Conservation (phyloP, 2,329 filamentous ascomycete genomes). For the Fonsecaea erecta region DNA sequence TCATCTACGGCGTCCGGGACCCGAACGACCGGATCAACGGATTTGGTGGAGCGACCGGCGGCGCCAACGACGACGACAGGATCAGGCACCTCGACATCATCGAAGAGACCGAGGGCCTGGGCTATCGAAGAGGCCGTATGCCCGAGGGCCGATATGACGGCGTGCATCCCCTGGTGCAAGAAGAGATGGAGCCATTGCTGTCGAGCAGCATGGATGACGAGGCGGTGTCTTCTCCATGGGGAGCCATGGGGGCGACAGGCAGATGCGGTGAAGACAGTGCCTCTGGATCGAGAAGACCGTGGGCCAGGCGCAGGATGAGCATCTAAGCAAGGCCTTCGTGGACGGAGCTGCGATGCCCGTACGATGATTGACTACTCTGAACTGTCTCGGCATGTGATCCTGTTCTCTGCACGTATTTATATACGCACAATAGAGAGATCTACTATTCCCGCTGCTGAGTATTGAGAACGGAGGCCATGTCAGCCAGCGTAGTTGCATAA, state of each 20-base stretch:
- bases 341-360: not conserved
- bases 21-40: constrained; percentile 4
- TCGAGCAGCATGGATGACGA: not conserved
- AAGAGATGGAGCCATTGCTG: constrained; percentile 11
- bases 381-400: too few species aligned
- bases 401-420: not conserved
- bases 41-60: not conserved
- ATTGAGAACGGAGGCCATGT: not conserved
- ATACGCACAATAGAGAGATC: not conserved
- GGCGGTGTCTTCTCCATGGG: not conserved
- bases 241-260: not conserved
- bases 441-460: not conserved
- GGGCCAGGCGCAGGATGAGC: constrained; percentile 20
- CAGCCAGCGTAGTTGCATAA: not conserved
- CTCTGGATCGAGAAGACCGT: not conserved
- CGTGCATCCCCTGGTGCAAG: not conserved
- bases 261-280: not conserved
- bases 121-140: constrained; percentile 18
- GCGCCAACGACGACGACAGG: constrained; percentile 3
- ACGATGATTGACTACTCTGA: not conserved
- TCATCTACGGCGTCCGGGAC: constrained; percentile 37
- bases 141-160: constrained; percentile 27
- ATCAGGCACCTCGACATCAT: constrained; percentile 22
- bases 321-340: not conserved
- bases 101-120: constrained; percentile 25